Percentiles rank a stretch among this genome's conserved stretches.
These are phyloP conservation scores for Ceratocystiopsis sp. DNA, from an alignment of 2,329 filamentous ascomycete genomes.

Conservation along the genomic window DNA sequence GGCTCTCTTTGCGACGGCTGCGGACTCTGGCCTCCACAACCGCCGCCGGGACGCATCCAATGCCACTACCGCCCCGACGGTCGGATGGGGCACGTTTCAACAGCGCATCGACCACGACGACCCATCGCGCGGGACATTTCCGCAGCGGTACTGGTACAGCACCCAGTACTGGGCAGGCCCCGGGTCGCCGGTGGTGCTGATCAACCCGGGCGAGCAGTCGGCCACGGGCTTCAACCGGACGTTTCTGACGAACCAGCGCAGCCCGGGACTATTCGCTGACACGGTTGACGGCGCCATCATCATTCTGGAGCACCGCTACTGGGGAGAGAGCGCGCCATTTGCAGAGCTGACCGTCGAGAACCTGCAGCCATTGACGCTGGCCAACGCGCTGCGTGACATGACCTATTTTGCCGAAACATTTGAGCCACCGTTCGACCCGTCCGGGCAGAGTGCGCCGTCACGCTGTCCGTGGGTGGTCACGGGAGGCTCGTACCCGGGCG, in stretches of 20 bases:
- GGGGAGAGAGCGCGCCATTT: slow-evolving; percentile 22
- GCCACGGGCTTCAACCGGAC: slow-evolving; percentile 7
- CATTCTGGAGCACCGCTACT: slow-evolving; percentile 26
- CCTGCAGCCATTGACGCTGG: slow-evolving; percentile 22
- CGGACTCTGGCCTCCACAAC: too few relatives aligned
- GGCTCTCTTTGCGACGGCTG: not conserved
- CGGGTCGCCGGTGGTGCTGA: slow-evolving; percentile 22
- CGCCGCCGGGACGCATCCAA: too few relatives aligned
- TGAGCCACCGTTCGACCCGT: slow-evolving; percentile 31
- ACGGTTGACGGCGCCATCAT: slow-evolving; percentile 22
- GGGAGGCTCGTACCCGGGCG: slow-evolving; percentile 39
- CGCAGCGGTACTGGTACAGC: slow-evolving; percentile 24
- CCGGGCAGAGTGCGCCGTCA: slow-evolving; percentile 23
- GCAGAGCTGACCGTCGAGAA: slow-evolving; percentile 18
- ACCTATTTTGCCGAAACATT: slow-evolving; percentile 26
- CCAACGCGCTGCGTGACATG: slow-evolving; percentile 23
- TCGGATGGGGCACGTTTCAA: slow-evolving; percentile 16
- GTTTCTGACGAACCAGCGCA: slow-evolving; percentile 34
- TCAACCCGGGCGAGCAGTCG: slow-evolving; percentile 20
- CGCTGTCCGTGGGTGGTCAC: slow-evolving; percentile 36
- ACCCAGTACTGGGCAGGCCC: slow-evolving; percentile 22
- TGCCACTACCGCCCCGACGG: not conserved
- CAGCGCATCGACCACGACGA: slow-evolving; percentile 25
- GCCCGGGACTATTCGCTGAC: slow-evolving; percentile 23
- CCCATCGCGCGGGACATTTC: slow-evolving; percentile 23